These are phyloP conservation scores for Hyparrhenia diplandra DNA, from an alignment of 176 grass and related monocot genomes.

Conservation along the genomic window DNA sequence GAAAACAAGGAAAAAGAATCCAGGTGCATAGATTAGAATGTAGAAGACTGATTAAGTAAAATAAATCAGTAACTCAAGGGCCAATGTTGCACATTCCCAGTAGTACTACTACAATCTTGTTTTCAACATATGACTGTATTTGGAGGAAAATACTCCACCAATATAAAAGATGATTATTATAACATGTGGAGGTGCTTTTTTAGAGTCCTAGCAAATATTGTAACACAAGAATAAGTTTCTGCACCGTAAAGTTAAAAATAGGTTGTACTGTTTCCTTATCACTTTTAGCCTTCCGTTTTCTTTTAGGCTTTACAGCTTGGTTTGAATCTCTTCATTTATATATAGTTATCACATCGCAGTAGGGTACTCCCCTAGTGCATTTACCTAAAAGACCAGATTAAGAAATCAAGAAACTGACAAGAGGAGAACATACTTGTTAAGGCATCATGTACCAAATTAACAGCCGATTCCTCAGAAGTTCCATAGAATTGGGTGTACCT, in stretches of 20 bases:
- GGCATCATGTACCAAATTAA: constrained; percentile 94
- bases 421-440: constrained; percentile 71
- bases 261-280: not conserved
- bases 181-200: not conserved
- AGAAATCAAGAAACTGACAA: constrained; percentile 15
- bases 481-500: constrained; percentile 97
- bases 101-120: not conserved
- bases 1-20: constrained; percentile 16
- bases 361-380: not conserved
- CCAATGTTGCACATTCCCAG: not conserved
- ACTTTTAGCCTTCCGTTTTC: not conserved
- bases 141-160: not conserved
- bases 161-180: not conserved
- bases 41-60: not conserved
- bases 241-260: not conserved
- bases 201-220: not conserved
- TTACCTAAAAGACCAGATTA: not conserved
- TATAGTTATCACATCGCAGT: not conserved
- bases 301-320: not conserved
- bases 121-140: not conserved
- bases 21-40: constrained; percentile 9
- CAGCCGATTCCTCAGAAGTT: constrained; percentile 76
- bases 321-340: not conserved
- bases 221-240: not conserved
- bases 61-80: not conserved